Conservation (phyloP, 306 rosid genomes). For the Chamaecrista fasciculata region DNA sequence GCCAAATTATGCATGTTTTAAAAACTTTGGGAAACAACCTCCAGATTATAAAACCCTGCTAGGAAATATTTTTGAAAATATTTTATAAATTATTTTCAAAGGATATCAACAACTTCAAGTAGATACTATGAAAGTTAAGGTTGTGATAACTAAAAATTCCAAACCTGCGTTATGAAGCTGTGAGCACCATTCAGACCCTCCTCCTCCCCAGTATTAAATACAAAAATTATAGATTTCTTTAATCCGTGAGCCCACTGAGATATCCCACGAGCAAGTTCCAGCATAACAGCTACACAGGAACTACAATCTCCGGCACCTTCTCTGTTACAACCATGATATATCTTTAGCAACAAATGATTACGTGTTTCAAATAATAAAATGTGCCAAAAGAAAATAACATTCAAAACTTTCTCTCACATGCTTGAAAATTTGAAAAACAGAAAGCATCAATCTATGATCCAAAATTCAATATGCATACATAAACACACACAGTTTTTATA, state of each 20-base stretch:
- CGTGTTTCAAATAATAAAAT: background rate
- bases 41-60: background rate
- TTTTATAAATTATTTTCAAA: background rate
- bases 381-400: background rate
- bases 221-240: slow-evolving; percentile 74
- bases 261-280: slow-evolving; percentile 96
- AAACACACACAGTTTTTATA: too few relatives aligned
- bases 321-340: slow-evolving; percentile 49
- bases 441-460: slow-evolving; percentile 5
- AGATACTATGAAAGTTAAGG: slow-evolving; percentile 5
- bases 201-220: slow-evolving; percentile 97
- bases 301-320: slow-evolving; percentile 99
- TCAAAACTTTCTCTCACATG: slow-evolving; percentile 12
- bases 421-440: slow-evolving; percentile 15
- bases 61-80: background rate
- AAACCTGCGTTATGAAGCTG: slow-evolving; percentile 94
- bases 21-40: background rate
- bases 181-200: slow-evolving; percentile 97
- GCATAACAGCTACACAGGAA: slow-evolving; percentile 87
- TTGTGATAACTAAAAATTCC: slow-evolving; percentile 29
- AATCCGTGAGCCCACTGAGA: slow-evolving; percentile 98
- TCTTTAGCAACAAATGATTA: slow-evolving; percentile 23
- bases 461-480: too few relatives aligned
- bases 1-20: background rate
- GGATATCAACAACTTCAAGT: background rate